These are phyloP conservation scores for Schizosaccharomyces japonicus DNA, from an alignment of 805 yeast genomes.

Conservation along the genomic window DNA sequence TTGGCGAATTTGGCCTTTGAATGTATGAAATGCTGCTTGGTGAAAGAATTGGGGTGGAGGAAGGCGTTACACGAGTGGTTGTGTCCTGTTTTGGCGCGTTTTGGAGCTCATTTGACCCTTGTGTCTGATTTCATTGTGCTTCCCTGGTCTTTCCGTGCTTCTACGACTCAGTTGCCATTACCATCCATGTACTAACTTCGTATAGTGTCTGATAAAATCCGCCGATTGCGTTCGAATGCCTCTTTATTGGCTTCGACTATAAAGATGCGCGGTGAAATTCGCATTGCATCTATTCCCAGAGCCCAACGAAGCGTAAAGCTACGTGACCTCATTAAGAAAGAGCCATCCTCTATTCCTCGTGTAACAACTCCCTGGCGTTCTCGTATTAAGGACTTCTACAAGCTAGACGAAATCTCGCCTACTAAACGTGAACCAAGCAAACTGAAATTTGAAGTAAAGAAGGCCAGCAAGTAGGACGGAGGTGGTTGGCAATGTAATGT, in stretches of 20 bases:
- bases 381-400: background rate
- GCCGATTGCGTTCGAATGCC: conserved; percentile 1
- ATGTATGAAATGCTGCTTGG: background rate
- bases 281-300: conserved; percentile 1
- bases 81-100: too few relatives aligned
- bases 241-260: conserved; percentile 1
- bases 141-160: too few relatives aligned
- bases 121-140: too few relatives aligned
- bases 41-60: too few relatives aligned
- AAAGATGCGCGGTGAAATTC: conserved; percentile 3
- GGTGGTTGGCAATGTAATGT: too few relatives aligned
- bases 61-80: too few relatives aligned
- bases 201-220: background rate
- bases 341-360: background rate
- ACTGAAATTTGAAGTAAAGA: too few relatives aligned
- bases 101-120: too few relatives aligned
- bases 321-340: background rate
- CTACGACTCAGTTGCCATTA: too few relatives aligned
- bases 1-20: background rate
- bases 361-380: conserved; percentile 1
- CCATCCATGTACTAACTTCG: too few relatives aligned
- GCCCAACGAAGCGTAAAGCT: background rate
- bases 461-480: too few relatives aligned
- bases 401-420: background rate
- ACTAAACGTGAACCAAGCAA: background rate